These are phyloP conservation scores for Arctostaphylos glauca DNA, from an alignment of 148 eudicot species.

Conservation along the genomic window DNA sequence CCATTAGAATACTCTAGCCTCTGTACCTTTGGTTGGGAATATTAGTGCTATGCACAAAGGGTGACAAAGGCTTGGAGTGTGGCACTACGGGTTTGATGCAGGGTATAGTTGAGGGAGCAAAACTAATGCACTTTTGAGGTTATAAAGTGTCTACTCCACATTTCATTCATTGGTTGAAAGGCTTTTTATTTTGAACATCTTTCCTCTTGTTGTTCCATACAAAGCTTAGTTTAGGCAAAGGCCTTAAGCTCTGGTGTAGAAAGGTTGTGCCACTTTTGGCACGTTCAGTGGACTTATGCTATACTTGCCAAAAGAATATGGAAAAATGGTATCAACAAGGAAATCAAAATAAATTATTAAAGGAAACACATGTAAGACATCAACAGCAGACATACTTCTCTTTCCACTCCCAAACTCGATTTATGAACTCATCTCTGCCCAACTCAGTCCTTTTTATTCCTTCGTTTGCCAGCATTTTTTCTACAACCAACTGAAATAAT, in stretches of 20 bases:
- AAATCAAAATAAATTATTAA: neutral
- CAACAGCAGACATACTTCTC: slow-evolving; percentile 57
- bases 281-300: neutral
- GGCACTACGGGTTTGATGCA: neutral
- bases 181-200: neutral
- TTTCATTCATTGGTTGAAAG: neutral
- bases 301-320: neutral
- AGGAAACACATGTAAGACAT: neutral
- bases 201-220: neutral
- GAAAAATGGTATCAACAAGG: neutral
- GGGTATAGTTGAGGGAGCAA: neutral
- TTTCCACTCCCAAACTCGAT: slow-evolving; percentile 99
- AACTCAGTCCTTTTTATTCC: slow-evolving; percentile 87
- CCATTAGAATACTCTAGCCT: neutral
- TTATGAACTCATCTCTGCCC: slow-evolving; percentile 80
- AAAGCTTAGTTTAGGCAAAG: neutral
- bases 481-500: slow-evolving; percentile 88
- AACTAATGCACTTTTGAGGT: neutral
- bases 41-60: neutral
- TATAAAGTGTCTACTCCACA: neutral
- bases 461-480: slow-evolving; percentile 91
- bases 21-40: neutral
- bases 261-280: neutral
- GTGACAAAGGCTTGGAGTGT: neutral
- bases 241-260: neutral